phyloP scores from a whole-genome alignment of 495 filamentous ascomycete genomes.

The Aspergillus carlsbadensis region DNA sequence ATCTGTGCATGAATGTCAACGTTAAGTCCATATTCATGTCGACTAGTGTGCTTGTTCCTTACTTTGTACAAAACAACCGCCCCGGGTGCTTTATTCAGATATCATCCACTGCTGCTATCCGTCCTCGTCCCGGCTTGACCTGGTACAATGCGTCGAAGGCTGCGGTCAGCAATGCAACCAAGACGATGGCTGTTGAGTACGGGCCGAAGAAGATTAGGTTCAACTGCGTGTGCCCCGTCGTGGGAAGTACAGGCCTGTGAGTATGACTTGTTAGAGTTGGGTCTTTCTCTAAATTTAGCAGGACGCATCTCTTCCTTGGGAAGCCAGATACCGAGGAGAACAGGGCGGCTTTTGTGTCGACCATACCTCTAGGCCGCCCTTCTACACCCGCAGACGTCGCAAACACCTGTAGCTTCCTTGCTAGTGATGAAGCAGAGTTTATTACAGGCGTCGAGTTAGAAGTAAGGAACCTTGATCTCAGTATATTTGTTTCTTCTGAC shows the following conservation, averaged over 20 bases:
- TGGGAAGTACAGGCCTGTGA: slow-evolving; percentile 59
- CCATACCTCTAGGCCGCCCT: slow-evolving; percentile 61
- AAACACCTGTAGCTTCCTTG: slow-evolving; percentile 60
- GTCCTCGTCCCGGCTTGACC: slow-evolving; percentile 59
- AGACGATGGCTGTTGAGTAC: slow-evolving; percentile 63
- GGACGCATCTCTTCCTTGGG: slow-evolving; percentile 53
- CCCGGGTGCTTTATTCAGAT: slow-evolving; percentile 61
- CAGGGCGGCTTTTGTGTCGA: slow-evolving; percentile 57
- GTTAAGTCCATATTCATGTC: slow-evolving; percentile 56
- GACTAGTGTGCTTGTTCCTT: slow-evolving; percentile 52
- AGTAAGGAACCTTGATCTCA: slow-evolving; percentile 4
- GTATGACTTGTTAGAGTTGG: slow-evolving; percentile 10
- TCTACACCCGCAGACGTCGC: slow-evolving; percentile 58
- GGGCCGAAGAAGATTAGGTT: slow-evolving; percentile 59
- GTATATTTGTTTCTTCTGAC: not conserved
- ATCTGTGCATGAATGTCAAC: slow-evolving; percentile 58
- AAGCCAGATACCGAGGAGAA: slow-evolving; percentile 62
- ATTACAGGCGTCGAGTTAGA: slow-evolving; percentile 49
- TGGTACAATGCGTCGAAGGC: slow-evolving; percentile 67
- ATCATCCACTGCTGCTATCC: slow-evolving; percentile 54
- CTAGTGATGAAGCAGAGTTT: slow-evolving; percentile 61
- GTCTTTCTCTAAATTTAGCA: not conserved
- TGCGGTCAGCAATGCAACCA: slow-evolving; percentile 55
- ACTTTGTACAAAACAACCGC: slow-evolving; percentile 48
- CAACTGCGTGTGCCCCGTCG: slow-evolving; percentile 59